These are phyloP conservation scores for Penicillium thymicola DNA, from an alignment of 2,329 filamentous ascomycete genomes.

Conservation along the genomic window DNA sequence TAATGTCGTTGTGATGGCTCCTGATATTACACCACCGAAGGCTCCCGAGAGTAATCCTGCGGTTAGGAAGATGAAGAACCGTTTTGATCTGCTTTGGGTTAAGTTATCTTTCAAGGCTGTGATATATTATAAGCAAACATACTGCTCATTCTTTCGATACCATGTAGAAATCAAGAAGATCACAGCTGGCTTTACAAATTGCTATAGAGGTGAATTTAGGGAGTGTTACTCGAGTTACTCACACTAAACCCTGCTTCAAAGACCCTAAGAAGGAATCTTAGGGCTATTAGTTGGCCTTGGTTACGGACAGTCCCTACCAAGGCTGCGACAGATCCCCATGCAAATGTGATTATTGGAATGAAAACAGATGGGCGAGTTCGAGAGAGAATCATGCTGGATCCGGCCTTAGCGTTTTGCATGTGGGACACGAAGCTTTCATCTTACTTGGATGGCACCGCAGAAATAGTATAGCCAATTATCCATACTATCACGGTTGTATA, in stretches of 20 bases:
- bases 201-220: background rate
- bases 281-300: background rate
- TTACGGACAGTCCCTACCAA: conserved; percentile 1
- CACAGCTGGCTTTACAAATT: background rate
- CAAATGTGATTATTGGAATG: conserved; percentile 3
- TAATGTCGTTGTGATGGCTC: conserved; percentile 2
- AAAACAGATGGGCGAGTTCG: conserved; percentile 2
- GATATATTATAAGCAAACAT: background rate
- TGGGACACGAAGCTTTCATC: background rate
- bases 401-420: background rate
- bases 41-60: conserved; percentile 6
- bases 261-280: background rate
- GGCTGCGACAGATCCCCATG: background rate
- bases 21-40: conserved; percentile 5
- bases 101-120: background rate
- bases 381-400: conserved; percentile 1
- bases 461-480: conserved; percentile 4
- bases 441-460: conserved; percentile 2
- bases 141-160: conserved; percentile 8
- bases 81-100: background rate
- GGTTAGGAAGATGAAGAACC: conserved; percentile 3
- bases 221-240: background rate
- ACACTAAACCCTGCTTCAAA: conserved; percentile 6
- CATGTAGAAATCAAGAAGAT: conserved; percentile 8
- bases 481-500: conserved; percentile 6